Evolutionary conservation across 73 alveolate species (phyloP).

Genomic region (Uronychia setigera): DNA sequence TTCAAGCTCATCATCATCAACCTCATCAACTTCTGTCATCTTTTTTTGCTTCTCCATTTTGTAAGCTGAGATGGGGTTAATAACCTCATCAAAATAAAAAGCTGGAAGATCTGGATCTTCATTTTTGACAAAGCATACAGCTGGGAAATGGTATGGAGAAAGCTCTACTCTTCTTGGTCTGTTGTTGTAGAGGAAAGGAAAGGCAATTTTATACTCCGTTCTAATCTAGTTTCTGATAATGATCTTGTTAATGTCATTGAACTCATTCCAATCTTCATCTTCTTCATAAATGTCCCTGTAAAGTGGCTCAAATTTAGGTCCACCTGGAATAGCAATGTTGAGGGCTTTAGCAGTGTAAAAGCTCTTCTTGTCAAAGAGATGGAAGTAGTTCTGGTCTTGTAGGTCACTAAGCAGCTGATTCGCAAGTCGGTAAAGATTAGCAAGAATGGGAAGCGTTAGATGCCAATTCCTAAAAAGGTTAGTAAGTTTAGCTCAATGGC

Average conservation of each 20-base stretch:
- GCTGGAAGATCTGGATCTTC: conserved; percentile 93
- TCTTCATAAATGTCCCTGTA: conserved; percentile 97
- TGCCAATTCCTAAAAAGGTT: conserved; percentile 88
- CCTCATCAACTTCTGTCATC: conserved; percentile 62
- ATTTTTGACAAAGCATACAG: conserved; percentile 87
- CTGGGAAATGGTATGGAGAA: conserved; percentile 98
- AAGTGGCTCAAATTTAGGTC: conserved; percentile 99
- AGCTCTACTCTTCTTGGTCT: conserved; percentile 99
- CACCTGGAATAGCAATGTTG: conserved; percentile 99
- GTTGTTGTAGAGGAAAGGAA: conserved; percentile 98
- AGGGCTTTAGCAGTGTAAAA: conserved; percentile 99
- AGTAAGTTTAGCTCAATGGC: background rate
- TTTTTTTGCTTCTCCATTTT: conserved; percentile 69
- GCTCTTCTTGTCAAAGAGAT: conserved; percentile 96
- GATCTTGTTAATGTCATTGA: conserved; percentile 99
- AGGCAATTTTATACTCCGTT: conserved; percentile 99
- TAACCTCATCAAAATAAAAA: conserved; percentile 97
- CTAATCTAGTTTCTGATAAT: conserved; percentile 97
- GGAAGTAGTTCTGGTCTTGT: conserved; percentile 97
- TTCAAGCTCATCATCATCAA: conserved; percentile 75
- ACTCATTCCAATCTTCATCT: conserved; percentile 99
- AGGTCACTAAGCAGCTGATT: conserved; percentile 97
- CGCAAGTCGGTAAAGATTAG: conserved; percentile 95
- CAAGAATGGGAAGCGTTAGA: conserved; percentile 92
- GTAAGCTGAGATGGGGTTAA: conserved; percentile 98